Evolutionary conservation across 345 rosid genomes (phyloP).

Genomic region (Tarenaya hassleriana): DNA sequence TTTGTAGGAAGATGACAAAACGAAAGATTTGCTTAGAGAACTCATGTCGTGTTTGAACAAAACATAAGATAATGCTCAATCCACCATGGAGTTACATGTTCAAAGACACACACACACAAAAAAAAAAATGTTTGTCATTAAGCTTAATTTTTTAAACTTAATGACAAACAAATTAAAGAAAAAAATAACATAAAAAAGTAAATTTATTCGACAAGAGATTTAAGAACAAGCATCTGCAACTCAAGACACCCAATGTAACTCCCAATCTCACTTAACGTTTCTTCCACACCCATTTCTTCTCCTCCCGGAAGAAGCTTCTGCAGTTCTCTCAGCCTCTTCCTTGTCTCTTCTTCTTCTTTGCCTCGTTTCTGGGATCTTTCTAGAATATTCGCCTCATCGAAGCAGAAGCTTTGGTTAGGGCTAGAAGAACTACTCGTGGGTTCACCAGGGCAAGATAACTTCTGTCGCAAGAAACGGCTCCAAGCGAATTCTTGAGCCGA

Average conservation of each 20-base stretch:
- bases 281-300: constrained; percentile 33
- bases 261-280: constrained; percentile 36
- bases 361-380: constrained; percentile 16
- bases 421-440: constrained; percentile 15
- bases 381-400: no score
- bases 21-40: no score
- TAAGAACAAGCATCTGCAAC: constrained; percentile 37
- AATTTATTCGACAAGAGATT: constrained; percentile 28
- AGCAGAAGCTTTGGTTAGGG: background rate
- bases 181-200: no score
- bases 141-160: no score
- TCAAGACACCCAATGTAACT: constrained; percentile 41
- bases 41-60: no score
- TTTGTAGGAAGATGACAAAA: no score
- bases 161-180: no score
- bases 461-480: constrained; percentile 37
- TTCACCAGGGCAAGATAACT: constrained; percentile 23
- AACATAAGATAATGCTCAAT: no score
- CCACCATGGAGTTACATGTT: no score
- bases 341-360: background rate
- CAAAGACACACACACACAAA: no score
- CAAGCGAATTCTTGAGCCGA: constrained; percentile 41
- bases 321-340: constrained; percentile 24
- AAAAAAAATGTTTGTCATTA: no score
- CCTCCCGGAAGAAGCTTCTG: constrained; percentile 39